A percentile compares a stretch with the other conserved stretches of the same genome.
Evolutionary conservation across 192 early-diverging fungal genomes (phyloP).

Genomic region (Coemansia sp.): DNA sequence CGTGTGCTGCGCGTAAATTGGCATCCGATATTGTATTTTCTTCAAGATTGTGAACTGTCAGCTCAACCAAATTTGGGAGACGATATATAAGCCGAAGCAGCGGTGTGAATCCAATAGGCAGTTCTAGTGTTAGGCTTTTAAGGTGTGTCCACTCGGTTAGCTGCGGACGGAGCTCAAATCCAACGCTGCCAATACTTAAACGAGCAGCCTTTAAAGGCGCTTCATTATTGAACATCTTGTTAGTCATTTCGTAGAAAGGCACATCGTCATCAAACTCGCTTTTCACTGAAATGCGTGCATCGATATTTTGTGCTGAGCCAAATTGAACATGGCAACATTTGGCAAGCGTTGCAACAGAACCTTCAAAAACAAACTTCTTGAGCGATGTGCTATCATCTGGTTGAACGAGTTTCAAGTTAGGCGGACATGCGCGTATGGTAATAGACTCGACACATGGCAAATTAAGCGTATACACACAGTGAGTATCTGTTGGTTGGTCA

Average conservation of each 20-base stretch:
- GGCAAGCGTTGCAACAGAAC: neutral
- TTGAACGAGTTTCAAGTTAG: neutral
- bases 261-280: neutral
- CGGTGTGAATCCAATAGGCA: neutral
- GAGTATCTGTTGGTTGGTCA: neutral
- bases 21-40: neutral
- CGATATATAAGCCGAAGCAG: neutral
- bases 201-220: neutral
- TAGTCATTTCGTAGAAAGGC: neutral
- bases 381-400: neutral
- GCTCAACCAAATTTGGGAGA: neutral
- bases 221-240: neutral
- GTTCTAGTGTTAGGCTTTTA: neutral
- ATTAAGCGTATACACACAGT: neutral
- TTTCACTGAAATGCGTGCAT: neutral
- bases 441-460: neutral
- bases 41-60: neutral
- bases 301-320: neutral
- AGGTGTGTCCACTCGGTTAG: neutral
- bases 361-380: neutral
- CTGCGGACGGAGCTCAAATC: neutral
- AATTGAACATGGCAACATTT: neutral
- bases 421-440: neutral
- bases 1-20: neutral
- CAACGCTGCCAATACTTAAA: neutral